Percentiles rank a stretch among this genome's conserved stretches.
Evolutionary conservation across 306 rosid genomes (phyloP).

Genomic region (Ceratonia siliqua): DNA sequence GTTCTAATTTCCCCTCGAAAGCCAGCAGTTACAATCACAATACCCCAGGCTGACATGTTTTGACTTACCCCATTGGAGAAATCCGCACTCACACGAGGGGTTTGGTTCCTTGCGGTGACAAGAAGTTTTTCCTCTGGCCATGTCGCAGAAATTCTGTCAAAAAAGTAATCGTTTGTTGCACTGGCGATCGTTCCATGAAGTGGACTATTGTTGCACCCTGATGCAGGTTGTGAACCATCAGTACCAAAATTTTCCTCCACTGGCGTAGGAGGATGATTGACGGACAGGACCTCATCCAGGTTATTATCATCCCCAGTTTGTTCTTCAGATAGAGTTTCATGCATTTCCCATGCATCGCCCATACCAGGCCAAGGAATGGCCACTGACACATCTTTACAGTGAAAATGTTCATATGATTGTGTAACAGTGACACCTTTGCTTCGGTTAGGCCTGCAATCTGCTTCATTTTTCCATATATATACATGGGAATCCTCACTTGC

Average conservation of each 20-base stretch:
- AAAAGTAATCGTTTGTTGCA: slow-evolving; percentile 68
- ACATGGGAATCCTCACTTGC: slow-evolving; percentile 92
- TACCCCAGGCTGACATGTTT: slow-evolving; percentile 73
- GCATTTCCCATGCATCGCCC: slow-evolving; percentile 54
- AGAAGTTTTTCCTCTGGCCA: slow-evolving; percentile 79
- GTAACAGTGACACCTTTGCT: slow-evolving; percentile 62
- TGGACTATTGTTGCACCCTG: slow-evolving; percentile 65
- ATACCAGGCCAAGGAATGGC: slow-evolving; percentile 85
- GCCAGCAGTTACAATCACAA: slow-evolving; percentile 87
- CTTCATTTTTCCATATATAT: slow-evolving; percentile 84
- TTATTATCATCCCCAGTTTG: slow-evolving; percentile 46
- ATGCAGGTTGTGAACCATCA: slow-evolving; percentile 51
- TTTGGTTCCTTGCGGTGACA: slow-evolving; percentile 48
- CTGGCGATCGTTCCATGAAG: slow-evolving; percentile 78
- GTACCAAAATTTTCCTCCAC: slow-evolving; percentile 60
- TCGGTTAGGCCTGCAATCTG: slow-evolving; percentile 70
- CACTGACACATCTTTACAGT: slow-evolving; percentile 77
- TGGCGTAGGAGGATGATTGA: slow-evolving; percentile 84
- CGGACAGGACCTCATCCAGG: slow-evolving; percentile 59
- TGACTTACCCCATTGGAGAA: slow-evolving; percentile 48
- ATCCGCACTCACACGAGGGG: slow-evolving; percentile 62
- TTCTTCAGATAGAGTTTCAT: slow-evolving; percentile 39
- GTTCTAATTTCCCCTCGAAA: slow-evolving; percentile 82
- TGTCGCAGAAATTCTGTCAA: slow-evolving; percentile 78
- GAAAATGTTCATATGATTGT: slow-evolving; percentile 73